These are phyloP conservation scores for Lactifluus pinguis DNA, from an alignment of 768 basidiomycete genomes.

Conservation along the genomic window DNA sequence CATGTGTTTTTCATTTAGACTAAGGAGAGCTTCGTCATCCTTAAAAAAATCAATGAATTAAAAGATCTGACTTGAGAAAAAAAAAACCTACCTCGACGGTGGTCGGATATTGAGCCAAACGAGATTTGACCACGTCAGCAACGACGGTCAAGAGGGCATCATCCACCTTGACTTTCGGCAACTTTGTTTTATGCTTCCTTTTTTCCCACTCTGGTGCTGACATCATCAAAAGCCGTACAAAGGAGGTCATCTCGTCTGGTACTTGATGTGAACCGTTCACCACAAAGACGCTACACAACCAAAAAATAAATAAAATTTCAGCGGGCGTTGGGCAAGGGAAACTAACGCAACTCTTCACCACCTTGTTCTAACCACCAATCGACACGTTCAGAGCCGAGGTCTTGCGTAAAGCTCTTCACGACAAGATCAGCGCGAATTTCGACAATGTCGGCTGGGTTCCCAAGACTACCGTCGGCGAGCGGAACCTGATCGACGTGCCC, in stretches of 20 bases:
- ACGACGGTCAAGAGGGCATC: slow-evolving; percentile 38
- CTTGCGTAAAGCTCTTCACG: slow-evolving; percentile 28
- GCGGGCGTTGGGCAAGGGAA: background rate
- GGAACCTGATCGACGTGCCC: slow-evolving; percentile 82
- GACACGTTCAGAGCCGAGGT: slow-evolving; percentile 45
- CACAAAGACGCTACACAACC: slow-evolving; percentile 43
- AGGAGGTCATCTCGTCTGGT: slow-evolving; percentile 50
- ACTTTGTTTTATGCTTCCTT: slow-evolving; percentile 49
- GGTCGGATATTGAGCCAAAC: slow-evolving; percentile 50
- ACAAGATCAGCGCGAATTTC: slow-evolving; percentile 69
- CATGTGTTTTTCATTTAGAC: slow-evolving; percentile 20
- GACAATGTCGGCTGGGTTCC: slow-evolving; percentile 75
- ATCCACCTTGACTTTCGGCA: slow-evolving; percentile 65
- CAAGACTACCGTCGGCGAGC: slow-evolving; percentile 38
- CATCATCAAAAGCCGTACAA: slow-evolving; percentile 55
- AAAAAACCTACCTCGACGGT: slow-evolving; percentile 43
- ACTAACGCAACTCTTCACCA: slow-evolving; percentile 69
- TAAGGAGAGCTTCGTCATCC: slow-evolving; percentile 44
- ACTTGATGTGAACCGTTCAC: slow-evolving; percentile 44
- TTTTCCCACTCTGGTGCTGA: slow-evolving; percentile 50
- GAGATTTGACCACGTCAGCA: slow-evolving; percentile 37
- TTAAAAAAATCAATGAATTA: slow-evolving; percentile 20
- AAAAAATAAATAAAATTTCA: no score
- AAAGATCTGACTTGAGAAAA: no score
- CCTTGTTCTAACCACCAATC: slow-evolving; percentile 93